A percentile compares a stretch with the other conserved stretches of the same genome.
These are phyloP conservation scores for Xylariales sp. DNA, from an alignment of 2,329 filamentous ascomycete genomes.

Conservation along the genomic window DNA sequence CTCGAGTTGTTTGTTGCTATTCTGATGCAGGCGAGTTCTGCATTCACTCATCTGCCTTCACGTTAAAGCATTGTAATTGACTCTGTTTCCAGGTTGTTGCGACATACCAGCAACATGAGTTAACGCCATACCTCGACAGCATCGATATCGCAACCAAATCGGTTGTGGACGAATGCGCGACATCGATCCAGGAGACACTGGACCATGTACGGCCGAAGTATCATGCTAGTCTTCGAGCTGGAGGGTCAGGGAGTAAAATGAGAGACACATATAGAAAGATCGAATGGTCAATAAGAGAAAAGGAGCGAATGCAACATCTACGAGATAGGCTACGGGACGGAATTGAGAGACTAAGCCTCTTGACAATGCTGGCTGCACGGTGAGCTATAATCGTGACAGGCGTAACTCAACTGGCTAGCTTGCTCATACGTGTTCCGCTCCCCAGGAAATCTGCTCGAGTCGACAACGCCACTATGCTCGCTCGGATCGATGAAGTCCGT, in stretches of 20 bases:
- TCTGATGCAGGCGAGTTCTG: constrained; percentile 5
- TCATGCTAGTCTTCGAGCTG: not conserved
- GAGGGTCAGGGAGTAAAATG: not conserved
- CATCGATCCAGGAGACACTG: not conserved
- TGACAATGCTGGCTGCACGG: not conserved
- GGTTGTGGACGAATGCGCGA: not conserved
- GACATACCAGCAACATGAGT: not conserved
- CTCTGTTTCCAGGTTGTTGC: not conserved
- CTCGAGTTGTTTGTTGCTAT: constrained; percentile 9
- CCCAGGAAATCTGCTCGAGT: not conserved
- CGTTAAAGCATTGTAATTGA: not conserved
- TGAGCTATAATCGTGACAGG: not conserved
- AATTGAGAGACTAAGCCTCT: not conserved
- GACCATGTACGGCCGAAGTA: not conserved
- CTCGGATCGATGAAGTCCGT: too few species aligned
- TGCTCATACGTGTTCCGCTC: too few species aligned
- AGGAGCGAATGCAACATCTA: not conserved
- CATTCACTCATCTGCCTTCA: not conserved
- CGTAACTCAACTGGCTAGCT: too few species aligned
- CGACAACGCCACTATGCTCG: not conserved
- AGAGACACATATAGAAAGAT: not conserved
- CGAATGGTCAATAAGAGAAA: not conserved
- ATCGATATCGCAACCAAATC: not conserved
- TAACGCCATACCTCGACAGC: not conserved
- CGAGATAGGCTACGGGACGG: not conserved